These are phyloP conservation scores for Pterocarpus macrocarpus DNA, from an alignment of 306 rosid genomes.

Conservation along the genomic window DNA sequence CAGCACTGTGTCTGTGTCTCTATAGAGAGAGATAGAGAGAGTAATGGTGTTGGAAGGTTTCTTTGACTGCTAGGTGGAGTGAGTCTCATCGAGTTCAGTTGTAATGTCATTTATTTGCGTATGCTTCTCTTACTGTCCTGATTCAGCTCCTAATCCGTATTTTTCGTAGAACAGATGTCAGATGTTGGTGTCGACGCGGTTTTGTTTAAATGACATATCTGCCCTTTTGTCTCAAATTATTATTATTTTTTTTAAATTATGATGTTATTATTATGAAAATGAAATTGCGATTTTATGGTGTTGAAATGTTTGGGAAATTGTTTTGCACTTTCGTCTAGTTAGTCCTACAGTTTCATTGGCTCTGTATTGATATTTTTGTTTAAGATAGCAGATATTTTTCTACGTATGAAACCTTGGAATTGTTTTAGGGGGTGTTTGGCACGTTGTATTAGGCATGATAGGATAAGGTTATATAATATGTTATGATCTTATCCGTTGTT, in stretches of 20 bases:
- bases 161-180: not conserved
- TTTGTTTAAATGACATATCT: not conserved
- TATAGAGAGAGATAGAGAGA: not conserved
- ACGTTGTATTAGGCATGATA: too few species aligned
- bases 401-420: too few species aligned
- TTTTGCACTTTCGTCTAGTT: not conserved
- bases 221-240: not conserved
- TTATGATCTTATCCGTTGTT: too few species aligned
- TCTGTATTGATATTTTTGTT: not conserved
- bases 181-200: slow-evolving; percentile 60
- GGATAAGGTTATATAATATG: too few species aligned
- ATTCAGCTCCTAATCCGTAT: not conserved
- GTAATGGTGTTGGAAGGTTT: slow-evolving; percentile 18
- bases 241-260: too few species aligned
- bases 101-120: not conserved
- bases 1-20: not conserved
- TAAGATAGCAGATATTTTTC: not conserved
- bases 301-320: slow-evolving; percentile 26
- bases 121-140: not conserved
- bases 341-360: slow-evolving; percentile 3
- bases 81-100: not conserved
- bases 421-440: too few species aligned
- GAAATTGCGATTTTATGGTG: not conserved
- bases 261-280: not conserved
- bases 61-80: not conserved